These are phyloP conservation scores for Fusarium sp. DNA, from an alignment of 2,329 filamentous ascomycete genomes.

Conservation along the genomic window DNA sequence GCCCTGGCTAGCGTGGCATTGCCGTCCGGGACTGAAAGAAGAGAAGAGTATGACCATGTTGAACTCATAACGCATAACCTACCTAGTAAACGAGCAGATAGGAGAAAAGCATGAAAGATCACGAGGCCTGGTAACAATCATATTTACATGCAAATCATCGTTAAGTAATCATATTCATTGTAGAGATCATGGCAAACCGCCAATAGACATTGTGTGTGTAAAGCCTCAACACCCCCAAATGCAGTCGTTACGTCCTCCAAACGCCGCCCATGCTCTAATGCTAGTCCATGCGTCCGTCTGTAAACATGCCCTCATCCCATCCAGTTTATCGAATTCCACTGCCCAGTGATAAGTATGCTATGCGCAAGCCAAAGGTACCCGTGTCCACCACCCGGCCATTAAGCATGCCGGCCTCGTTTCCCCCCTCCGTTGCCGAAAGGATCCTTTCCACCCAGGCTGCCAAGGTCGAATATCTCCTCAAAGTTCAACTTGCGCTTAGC, in stretches of 20 bases:
- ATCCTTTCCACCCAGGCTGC: slow-evolving; percentile 70
- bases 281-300: slow-evolving; percentile 49
- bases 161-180: slow-evolving; percentile 32
- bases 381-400: slow-evolving; percentile 16
- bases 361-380: slow-evolving; percentile 24
- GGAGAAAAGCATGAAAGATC: background rate
- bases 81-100: background rate
- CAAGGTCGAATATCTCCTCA: slow-evolving; percentile 74
- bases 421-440: slow-evolving; percentile 56
- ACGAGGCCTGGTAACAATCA: background rate
- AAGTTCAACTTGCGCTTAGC: slow-evolving; percentile 77
- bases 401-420: slow-evolving; percentile 61
- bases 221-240: slow-evolving; percentile 39
- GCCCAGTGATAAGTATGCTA: slow-evolving; percentile 32
- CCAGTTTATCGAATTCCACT: slow-evolving; percentile 40
- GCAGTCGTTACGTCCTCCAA: slow-evolving; percentile 47
- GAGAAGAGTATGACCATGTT: background rate
- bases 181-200: slow-evolving; percentile 29
- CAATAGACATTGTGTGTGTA: slow-evolving; percentile 28
- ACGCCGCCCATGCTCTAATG: slow-evolving; percentile 51
- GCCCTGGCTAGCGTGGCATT: background rate
- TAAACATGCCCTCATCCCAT: slow-evolving; percentile 45
- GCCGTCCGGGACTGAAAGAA: background rate
- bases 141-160: background rate
- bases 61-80: no score